Evolutionary conservation across 768 basidiomycete genomes (phyloP), one percentile per base, ranked within the genome.

Genomic region (Kwoniella dendrophila): DNA sequence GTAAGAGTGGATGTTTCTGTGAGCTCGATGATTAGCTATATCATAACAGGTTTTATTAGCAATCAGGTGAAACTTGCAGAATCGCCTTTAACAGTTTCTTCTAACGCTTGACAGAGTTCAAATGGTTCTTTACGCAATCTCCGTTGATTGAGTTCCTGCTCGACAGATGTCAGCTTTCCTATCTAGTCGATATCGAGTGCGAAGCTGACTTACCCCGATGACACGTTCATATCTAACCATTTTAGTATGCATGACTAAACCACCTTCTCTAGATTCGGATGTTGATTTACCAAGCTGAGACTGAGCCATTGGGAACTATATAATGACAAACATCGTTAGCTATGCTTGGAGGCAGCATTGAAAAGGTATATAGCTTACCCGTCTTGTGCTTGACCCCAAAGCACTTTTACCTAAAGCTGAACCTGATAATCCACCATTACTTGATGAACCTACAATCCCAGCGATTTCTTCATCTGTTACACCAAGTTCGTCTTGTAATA

Each of bases 201-300:
- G 24, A 41, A 47, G 2, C n/a, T 82, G 79, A 80, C 96, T 93
- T 52, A 97, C 81, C 24, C 90, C 82, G 43, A 97, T 82, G 32
- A 90, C 87, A 49, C 86, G 86, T 81, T 94, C 90, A 77, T 97
- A 99, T 12, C 86, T 87, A 89, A 97, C 91, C 93, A 97, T 74
- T 71, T 72, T 73, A 56, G 64, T 73, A 62, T 71, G 77, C 74
- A 75, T 75, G 32, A 73, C 74, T 56, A 75, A 34, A 6, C 68
- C 69, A 3, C 73, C 69, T 51, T 75, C 73, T 36, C 57, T 61
- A 1, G 63, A 58, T 29, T 71, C 70, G 1, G 59, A 52, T 8
- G 36, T 50, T 27, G 61, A 59, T 38, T 66, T 68, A 36, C 56
- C 57, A 4, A 57, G 30, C 24, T 56, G 59, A 3, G 66, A 63